phyloP scores from a whole-genome alignment of 768 basidiomycete genomes.

The Macrolepiota albuminosa region DNA sequence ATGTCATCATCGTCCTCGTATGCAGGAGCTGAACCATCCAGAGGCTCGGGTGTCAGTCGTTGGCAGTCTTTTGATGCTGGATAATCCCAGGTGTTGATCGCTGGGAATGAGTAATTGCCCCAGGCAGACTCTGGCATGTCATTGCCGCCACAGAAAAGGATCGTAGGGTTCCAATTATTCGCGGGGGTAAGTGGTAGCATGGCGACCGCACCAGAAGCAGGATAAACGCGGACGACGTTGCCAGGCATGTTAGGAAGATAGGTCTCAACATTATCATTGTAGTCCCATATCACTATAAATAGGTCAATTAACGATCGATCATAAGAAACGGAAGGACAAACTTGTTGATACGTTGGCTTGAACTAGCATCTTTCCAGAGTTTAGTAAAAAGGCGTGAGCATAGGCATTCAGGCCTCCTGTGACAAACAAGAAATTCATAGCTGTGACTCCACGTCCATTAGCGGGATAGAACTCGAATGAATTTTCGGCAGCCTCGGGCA shows the following conservation, averaged over 20 bases:
- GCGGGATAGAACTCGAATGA: constrained; percentile 82
- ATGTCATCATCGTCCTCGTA: constrained; percentile 76
- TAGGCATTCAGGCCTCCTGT: constrained; percentile 80
- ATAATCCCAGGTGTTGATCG: constrained; percentile 67
- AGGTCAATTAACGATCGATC: constrained; percentile 9
- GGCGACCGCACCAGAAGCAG: constrained; percentile 81
- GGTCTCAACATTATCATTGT: constrained; percentile 50
- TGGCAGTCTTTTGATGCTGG: constrained; percentile 74
- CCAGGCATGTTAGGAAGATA: constrained; percentile 70
- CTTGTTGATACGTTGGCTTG: constrained; percentile 80
- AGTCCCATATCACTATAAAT: constrained; percentile 46
- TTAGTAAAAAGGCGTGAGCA: constrained; percentile 68
- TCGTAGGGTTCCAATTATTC: constrained; percentile 81
- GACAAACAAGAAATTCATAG: constrained; percentile 62
- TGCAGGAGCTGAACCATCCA: constrained; percentile 51
- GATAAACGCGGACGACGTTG: constrained; percentile 77
- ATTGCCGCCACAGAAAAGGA: constrained; percentile 90
- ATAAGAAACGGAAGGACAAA: constrained; percentile 26
- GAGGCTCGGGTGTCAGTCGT: constrained; percentile 82
- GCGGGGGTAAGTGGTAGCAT: constrained; percentile 90
- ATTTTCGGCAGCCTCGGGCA: constrained; percentile 63
- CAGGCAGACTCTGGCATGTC: constrained; percentile 69
- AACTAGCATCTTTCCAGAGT: constrained; percentile 73
- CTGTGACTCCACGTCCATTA: constrained; percentile 38
- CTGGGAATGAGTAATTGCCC: constrained; percentile 74